These are phyloP conservation scores for Eustoma russellianum DNA, from an alignment of 257 asterid genomes.

Conservation along the genomic window DNA sequence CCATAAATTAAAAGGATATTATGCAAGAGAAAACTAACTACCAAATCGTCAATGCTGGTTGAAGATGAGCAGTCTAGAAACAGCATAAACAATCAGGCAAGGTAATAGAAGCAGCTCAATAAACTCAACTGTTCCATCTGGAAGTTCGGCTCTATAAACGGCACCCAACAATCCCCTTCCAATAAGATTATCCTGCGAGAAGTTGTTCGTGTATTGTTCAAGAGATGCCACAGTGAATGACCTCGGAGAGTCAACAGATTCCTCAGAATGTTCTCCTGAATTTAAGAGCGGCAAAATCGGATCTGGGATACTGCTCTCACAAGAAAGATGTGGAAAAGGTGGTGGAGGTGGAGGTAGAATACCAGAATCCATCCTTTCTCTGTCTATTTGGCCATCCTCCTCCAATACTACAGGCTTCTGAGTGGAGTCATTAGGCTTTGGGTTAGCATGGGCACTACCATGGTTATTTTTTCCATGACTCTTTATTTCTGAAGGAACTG, in stretches of 20 bases:
- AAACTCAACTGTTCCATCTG: conserved; percentile 55
- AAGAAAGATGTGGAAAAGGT: conserved; percentile 54
- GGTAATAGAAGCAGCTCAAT: not conserved
- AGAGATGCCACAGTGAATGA: conserved; percentile 61
- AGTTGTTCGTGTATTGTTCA: conserved; percentile 79
- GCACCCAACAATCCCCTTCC: conserved; percentile 77
- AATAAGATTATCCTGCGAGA: conserved; percentile 69
- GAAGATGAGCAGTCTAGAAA: too few relatives aligned
- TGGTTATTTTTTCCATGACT: conserved; percentile 22
- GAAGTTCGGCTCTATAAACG: conserved; percentile 65
- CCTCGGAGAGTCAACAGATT: conserved; percentile 27
- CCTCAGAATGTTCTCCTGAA: conserved; percentile 23
- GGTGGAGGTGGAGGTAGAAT: conserved; percentile 32
- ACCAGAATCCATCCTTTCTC: conserved; percentile 7
- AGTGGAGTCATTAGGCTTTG: conserved; percentile 20
- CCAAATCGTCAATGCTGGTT: too few relatives aligned
- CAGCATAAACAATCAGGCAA: too few relatives aligned
- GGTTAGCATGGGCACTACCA: conserved; percentile 21
- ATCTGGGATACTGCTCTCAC: conserved; percentile 47
- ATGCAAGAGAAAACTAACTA: not conserved
- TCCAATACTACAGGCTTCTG: conserved; percentile 21
- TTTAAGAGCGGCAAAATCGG: conserved; percentile 43
- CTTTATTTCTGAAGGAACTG: conserved; percentile 16
- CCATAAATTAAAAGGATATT: not conserved
- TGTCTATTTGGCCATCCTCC: conserved; percentile 40